These are phyloP conservation scores for Suillus discolor DNA, from an alignment of 768 basidiomycete genomes.

Conservation along the genomic window DNA sequence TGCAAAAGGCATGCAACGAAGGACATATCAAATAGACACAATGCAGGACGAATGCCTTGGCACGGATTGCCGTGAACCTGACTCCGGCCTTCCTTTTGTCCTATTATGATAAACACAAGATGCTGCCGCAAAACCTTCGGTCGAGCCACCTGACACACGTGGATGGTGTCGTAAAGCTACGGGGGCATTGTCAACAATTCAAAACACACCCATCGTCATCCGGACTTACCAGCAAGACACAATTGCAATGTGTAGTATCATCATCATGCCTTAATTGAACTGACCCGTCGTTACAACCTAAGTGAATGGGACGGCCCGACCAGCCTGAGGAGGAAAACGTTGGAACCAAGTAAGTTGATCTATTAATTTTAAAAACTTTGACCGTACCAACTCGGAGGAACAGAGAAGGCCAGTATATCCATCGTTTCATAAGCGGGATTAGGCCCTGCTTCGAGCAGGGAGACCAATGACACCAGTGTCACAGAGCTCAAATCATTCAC, in stretches of 20 bases:
- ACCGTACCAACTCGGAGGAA: slow-evolving; percentile 13
- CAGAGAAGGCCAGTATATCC: slow-evolving; percentile 30
- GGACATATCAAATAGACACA: background rate
- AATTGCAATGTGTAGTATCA: background rate
- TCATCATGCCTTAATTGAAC: background rate
- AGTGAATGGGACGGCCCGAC: background rate
- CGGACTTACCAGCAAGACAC: background rate
- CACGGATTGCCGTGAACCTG: background rate
- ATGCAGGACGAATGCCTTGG: background rate
- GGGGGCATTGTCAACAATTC: background rate
- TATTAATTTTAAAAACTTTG: no score
- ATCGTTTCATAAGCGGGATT: slow-evolving; percentile 29
- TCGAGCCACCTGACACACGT: background rate
- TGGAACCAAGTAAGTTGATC: background rate
- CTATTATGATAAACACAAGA: background rate
- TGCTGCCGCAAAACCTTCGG: background rate
- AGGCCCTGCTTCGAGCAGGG: background rate
- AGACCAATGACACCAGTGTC: background rate
- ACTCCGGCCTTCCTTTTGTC: background rate
- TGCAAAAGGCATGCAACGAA: background rate
- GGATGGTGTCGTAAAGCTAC: background rate
- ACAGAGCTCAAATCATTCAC: background rate
- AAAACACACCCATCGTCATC: background rate
- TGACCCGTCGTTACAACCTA: background rate
- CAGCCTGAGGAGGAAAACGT: background rate